Evolutionary conservation across 2,329 filamentous ascomycete species (phyloP), one percentile per base, ranked within the genome.

Genomic region (Exserohilum turcica): DNA sequence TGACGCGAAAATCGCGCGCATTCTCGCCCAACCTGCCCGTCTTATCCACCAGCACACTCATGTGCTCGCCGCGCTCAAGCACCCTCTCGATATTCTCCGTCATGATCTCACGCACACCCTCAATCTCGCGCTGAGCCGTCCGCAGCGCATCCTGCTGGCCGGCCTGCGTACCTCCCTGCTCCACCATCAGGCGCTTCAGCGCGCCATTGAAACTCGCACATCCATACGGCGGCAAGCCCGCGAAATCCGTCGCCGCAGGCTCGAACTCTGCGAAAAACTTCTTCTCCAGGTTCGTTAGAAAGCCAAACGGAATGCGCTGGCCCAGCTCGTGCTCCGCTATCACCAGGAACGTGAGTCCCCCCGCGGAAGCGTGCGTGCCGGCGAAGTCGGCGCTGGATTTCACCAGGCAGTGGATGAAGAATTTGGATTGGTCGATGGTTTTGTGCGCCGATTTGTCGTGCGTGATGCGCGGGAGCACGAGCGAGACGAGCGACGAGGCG

Each of bases 351-450:
- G 92, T 96, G 33, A 99, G 84, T 1, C 92, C 90, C 47, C 91
- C 91, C 44, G 90, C 86, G 6, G 86, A 85, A 43, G 81, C 80
- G 61, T 70, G 61, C 50, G 71, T 59, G 56, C 68, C 70, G 51
- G 79, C 79, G 69, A 87, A 84, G 65, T 84, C 84, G 3, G 86
- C 87, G 8, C 91, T 87, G 0, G 91, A 86, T 71, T 94, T 90
- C 68, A 92, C 85, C 71, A 97, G 89, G 81, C 96, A 97, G 82
- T 99, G 93, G 76, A 97, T 94, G 81, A 94, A 91, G 75, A 95
- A 87, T 55, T 87, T 82, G 77, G 92, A 90, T 76, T 97, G 92
- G 35, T 91, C 95, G 79, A 96, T 97, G 48, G 93, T 97, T 62
- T 96, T 85, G 78, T 97, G 97, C 71, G 96, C 87, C 1, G 92